Base-by-base conservation (phyloP, 2,329 filamentous ascomycete species). In the Stemphylium vesicarium region DNA sequence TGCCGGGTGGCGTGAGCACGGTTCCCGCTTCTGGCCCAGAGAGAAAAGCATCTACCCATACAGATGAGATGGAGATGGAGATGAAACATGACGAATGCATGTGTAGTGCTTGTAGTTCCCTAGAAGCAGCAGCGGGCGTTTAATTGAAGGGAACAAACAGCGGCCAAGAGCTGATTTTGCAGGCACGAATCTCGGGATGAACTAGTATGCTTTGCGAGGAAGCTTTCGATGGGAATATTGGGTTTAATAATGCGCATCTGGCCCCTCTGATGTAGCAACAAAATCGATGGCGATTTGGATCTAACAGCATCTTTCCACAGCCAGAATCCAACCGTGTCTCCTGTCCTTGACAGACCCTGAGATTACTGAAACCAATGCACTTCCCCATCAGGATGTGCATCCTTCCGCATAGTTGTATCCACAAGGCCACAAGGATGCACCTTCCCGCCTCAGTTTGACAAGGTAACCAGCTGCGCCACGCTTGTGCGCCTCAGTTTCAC, bases 401-500 rank as follows among this genome's bases (percentile, higher is more conserved):
- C 8, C 26, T 29, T 10, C 26, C 10, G 26, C 26, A 11, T 29
- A 29, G 26, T 16, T 12, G 36, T 29, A 47, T 33, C 10, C 16
- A 20, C 29, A 33, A 44, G 42, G 18, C 41, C n/a, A 26, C 38
- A 24, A 29, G 44, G 50, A 47, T 31, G 38, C 38, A 33, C 38
- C 38, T 26, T 33, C 13, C 6, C 15, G 29, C 45, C 12, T 13
- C 24, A 29, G 45, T 50, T 50, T 53, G 45, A 42, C 8, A 31
- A 37, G 31, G 3, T 9, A n/a, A 20, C 13, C 16, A n/a, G 31
- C 50, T 53, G 45, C 50, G 50, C 50, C 50, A 50, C 40, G 32
- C 29, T 39, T 32, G 39, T 13, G 32, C 51, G 51, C 51, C 46
- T 43, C 51, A 50, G 51, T 50, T 43, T 50, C 46, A 50, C 11